A percentile compares a stretch with the other conserved stretches of the same genome.
Evolutionary conservation across 169 alveolate genomes (phyloP).

Genomic region (Plasmodium billcollinsi): DNA sequence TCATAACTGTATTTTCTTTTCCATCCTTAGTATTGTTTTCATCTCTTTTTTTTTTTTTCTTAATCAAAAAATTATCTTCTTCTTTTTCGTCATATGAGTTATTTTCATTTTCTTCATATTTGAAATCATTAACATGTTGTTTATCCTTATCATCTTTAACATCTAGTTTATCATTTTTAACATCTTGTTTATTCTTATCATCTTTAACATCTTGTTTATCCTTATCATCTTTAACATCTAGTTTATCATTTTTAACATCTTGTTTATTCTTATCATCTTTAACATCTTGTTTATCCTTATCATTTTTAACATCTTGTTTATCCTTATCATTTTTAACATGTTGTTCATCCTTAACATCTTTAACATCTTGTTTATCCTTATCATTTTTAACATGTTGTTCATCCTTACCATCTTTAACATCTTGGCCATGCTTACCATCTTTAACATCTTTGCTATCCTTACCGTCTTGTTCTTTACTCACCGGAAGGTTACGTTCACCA

Average conservation of each 20-base stretch:
- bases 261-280: neutral
- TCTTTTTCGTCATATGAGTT: conserved; percentile 4
- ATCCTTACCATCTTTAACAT: neutral
- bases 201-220: neutral
- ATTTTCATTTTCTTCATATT: neutral
- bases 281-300: too few species aligned
- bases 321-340: neutral
- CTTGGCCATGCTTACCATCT: neutral
- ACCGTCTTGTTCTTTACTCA: neutral
- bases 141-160: neutral
- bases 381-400: neutral
- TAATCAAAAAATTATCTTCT: neutral
- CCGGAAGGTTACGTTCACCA: neutral
- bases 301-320: neutral
- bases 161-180: neutral
- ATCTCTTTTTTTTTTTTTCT: neutral
- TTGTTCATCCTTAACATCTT: neutral
- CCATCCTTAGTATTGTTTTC: neutral
- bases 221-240: neutral
- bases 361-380: neutral
- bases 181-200: neutral
- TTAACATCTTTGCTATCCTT: too few species aligned
- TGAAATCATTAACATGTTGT: neutral
- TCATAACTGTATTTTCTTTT: neutral
- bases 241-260: neutral